A percentile compares a stretch with the other conserved stretches of the same genome.
phyloP scores from a whole-genome alignment of 1,284 basidiomycete genomes.

The Irpex lacteus region DNA sequence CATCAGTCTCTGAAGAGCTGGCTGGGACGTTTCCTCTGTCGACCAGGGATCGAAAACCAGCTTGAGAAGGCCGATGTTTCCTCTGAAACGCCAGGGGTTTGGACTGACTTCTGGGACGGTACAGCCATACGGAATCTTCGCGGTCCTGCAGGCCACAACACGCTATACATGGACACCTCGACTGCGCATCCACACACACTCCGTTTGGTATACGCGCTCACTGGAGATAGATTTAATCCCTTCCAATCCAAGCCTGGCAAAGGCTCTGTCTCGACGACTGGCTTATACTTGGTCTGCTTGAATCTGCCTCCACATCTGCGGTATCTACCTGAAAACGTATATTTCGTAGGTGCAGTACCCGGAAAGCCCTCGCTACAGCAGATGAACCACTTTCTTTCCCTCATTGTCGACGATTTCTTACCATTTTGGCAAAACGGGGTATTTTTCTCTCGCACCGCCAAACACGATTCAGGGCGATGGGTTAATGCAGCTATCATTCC shows the following conservation, averaged over 20 bases:
- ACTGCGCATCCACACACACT: not conserved
- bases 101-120: not conserved
- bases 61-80: not conserved
- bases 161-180: not conserved
- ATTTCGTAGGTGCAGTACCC: slow-evolving; percentile 32
- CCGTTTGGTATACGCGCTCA: not conserved
- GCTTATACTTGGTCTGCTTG: slow-evolving; percentile 20
- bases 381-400: slow-evolving; percentile 33
- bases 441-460: slow-evolving; percentile 25
- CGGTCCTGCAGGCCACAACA: not conserved
- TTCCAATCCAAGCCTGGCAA: slow-evolving; percentile 2
- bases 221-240: slow-evolving; percentile 10
- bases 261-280: not conserved
- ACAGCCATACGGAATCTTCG: not conserved
- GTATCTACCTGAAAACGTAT: slow-evolving; percentile 27
- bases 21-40: not conserved
- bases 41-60: not conserved
- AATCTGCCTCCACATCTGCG: slow-evolving; percentile 27
- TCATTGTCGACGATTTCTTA: slow-evolving; percentile 33
- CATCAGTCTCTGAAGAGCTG: not conserved
- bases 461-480: slow-evolving; percentile 24
- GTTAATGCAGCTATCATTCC: slow-evolving; percentile 24
- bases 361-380: slow-evolving; percentile 32
- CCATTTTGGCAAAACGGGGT: slow-evolving; percentile 31
- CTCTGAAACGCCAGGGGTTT: not conserved